A percentile compares a stretch with the other conserved stretches of the same genome.
phyloP scores from a whole-genome alignment of 23 red algal species.

The Chondrus crispus region DNA sequence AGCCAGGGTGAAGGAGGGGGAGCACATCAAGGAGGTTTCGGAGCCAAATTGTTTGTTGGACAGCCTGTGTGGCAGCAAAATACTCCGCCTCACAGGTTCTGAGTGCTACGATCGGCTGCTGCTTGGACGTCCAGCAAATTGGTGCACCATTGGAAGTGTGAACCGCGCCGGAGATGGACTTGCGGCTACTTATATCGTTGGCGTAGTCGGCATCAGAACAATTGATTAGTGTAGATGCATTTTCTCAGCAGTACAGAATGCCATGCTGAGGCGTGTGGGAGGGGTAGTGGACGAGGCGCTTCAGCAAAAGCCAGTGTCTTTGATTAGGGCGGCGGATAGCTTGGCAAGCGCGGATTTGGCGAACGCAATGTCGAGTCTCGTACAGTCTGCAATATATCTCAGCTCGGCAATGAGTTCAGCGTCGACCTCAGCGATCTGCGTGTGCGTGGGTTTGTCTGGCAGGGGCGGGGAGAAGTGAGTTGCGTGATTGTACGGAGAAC shows the following conservation, averaged over 20 bases:
- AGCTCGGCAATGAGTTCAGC: neutral
- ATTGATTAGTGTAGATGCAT: neutral
- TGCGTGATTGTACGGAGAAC: neutral
- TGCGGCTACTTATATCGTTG: neutral
- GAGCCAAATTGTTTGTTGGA: no score
- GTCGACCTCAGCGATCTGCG: neutral
- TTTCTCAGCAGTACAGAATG: neutral
- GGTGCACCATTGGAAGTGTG: neutral
- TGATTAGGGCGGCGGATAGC: neutral
- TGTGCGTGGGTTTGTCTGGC: neutral
- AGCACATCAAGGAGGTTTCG: no score
- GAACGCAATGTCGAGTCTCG: neutral
- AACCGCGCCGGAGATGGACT: neutral
- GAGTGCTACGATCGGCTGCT: no score
- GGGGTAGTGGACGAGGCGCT: neutral
- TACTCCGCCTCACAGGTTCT: no score
- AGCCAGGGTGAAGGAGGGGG: no score
- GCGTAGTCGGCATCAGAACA: neutral
- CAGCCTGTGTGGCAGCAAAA: no score
- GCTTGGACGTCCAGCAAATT: no score
- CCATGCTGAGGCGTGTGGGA: neutral
- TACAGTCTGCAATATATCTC: neutral
- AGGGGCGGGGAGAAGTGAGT: neutral
- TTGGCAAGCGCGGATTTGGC: neutral
- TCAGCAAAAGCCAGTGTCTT: neutral